phyloP scores from a whole-genome alignment of 2,329 filamentous ascomycete species.

The Claviceps citrina region DNA sequence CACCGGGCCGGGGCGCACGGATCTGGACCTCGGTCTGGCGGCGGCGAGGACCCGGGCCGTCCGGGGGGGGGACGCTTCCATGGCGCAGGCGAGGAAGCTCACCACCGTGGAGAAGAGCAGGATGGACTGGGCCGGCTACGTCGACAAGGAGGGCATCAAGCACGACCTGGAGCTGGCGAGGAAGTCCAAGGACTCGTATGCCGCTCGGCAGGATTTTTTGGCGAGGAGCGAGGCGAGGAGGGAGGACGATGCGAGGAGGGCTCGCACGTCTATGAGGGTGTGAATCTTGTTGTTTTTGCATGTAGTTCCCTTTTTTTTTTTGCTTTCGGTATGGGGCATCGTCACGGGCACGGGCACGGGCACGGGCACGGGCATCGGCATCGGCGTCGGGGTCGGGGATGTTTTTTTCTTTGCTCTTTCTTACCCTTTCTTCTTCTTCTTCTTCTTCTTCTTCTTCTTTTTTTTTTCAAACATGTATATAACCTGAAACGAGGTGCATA shows the following conservation, averaged over 20 bases:
- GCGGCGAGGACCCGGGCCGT: conserved; percentile 31
- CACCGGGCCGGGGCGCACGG: conserved; percentile 28
- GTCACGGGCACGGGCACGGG: too few species aligned
- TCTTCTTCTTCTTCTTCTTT: too few species aligned
- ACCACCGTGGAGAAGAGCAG: conserved; percentile 58
- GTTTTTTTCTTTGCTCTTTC: too few species aligned
- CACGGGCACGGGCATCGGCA: too few species aligned
- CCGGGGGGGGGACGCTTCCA: too few species aligned
- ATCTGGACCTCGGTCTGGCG: conserved; percentile 42
- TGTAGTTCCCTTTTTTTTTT: not conserved
- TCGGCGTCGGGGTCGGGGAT: too few species aligned
- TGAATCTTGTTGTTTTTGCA: conserved; percentile 10
- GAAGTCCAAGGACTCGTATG: conserved; percentile 48
- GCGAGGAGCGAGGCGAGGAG: conserved; percentile 47
- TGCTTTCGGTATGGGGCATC: too few species aligned
- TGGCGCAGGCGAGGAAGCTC: conserved; percentile 46
- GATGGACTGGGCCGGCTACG: conserved; percentile 59
- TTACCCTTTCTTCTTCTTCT: too few species aligned
- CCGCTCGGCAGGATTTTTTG: conserved; percentile 48
- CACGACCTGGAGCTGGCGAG: conserved; percentile 52
- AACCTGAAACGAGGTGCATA: too few species aligned
- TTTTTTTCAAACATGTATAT: too few species aligned
- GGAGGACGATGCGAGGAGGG: conserved; percentile 43
- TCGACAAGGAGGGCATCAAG: conserved; percentile 55
- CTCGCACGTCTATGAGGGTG: conserved; percentile 28